Evolutionary conservation across 2,329 filamentous ascomycete species (phyloP), one percentile per base, ranked within the genome.

Genomic region (Scopulariopsis brevicaulis): DNA sequence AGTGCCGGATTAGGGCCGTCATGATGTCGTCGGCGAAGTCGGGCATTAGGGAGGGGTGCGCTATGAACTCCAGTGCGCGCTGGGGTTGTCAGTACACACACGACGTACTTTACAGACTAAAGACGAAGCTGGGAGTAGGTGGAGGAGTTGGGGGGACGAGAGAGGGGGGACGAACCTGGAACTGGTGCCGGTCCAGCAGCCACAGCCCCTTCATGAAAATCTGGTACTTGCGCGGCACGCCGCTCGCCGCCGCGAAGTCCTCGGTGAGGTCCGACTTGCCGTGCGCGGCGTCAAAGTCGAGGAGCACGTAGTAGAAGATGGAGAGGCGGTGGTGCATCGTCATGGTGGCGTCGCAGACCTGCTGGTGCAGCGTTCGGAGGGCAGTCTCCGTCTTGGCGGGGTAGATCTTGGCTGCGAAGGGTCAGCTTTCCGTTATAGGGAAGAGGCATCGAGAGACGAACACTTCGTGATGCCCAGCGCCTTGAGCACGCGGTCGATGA

Each of bases 11-110:
- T 4, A 94, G 80, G 4, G 80, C 79, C 28, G 80, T 79, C 63
- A 94, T 78, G 56, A 95, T 92, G 61, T 95, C 88, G 71, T 94
- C 89, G 59, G 88, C 81, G 65, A 94, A 95, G 57, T 90, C 90
- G 40, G 88, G 85, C 22, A 86, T 84, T 4, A 95, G 78, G 1
- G 87, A 89, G 0, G 90, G 90, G 65, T 94, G 86, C 4, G 89
- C 85, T 15, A 96, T 80, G 67, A 86, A 84, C 64, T 90, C 84
- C 32, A 95, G 77, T 2, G 90, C 89, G 62, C 75, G 72, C 80
- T 87, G 55, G 28, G 8, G 34, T 3, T 11, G 15, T 54, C 37
- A 25, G 53, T 12, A 12, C 32, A 1, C 1, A 20, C n/a, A n/a
- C n/a, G n/a, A n/a, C n/a, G n/a, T n/a, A n/a, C n/a, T n/a, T n/a